These are phyloP conservation scores for Starmerella cellae DNA, from an alignment of 805 yeast species.

Conservation along the genomic window DNA sequence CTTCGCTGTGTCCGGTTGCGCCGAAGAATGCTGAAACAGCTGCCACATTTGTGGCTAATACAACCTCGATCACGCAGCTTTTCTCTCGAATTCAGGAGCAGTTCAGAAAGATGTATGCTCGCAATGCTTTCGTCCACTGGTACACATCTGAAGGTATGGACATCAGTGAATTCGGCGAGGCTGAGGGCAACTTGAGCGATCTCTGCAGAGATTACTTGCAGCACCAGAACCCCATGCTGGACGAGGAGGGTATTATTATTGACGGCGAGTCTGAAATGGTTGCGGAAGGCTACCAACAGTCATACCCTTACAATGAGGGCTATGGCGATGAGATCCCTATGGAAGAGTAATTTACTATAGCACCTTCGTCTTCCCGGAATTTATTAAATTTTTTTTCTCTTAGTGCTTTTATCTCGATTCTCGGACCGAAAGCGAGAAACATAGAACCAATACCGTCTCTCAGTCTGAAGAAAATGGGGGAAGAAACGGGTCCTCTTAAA, in stretches of 20 bases:
- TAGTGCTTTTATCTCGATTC: no score
- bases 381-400: no score
- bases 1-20: constrained; percentile 84
- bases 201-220: constrained; percentile 83
- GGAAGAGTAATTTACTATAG: neutral
- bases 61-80: constrained; percentile 83
- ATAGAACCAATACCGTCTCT: no score
- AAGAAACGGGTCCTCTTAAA: no score
- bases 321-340: constrained; percentile 7
- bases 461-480: no score
- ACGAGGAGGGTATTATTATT: constrained; percentile 8
- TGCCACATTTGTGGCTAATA: constrained; percentile 86
- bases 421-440: no score
- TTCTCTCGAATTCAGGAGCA: constrained; percentile 83
- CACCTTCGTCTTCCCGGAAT: no score
- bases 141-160: constrained; percentile 95
- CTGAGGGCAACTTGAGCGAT: constrained; percentile 82
- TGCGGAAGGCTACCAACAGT: neutral
- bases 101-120: constrained; percentile 82
- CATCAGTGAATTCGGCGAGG: constrained; percentile 85
- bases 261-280: constrained; percentile 5
- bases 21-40: constrained; percentile 77
- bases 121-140: constrained; percentile 95
- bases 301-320: constrained; percentile 5
- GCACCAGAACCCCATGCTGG: constrained; percentile 69